Percentiles rank a stretch among this genome's conserved stretches.
These are phyloP conservation scores for Schizophyllum commune DNA, from an alignment of 1,284 basidiomycete genomes.

Conservation along the genomic window DNA sequence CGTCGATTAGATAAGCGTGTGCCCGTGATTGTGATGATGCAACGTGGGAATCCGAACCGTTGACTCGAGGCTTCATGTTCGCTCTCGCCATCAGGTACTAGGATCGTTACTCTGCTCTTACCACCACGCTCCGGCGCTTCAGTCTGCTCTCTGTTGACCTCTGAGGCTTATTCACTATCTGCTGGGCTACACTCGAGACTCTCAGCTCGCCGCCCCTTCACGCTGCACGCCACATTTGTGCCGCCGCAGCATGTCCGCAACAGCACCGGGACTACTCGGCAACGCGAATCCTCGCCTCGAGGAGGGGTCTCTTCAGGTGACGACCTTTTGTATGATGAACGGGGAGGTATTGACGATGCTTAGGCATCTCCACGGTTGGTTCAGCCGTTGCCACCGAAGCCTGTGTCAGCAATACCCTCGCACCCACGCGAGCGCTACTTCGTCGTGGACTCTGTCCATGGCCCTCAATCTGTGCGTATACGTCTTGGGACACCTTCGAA, in stretches of 20 bases:
- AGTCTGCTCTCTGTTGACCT: too few relatives aligned
- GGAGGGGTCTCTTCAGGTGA: neutral
- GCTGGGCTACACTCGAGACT: too few relatives aligned
- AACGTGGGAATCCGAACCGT: neutral
- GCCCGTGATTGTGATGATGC: neutral
- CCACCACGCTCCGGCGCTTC: too few relatives aligned
- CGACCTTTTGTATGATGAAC: neutral
- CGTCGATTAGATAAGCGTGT: neutral
- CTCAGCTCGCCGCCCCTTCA: neutral
- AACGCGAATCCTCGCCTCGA: neutral
- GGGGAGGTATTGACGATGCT: neutral
- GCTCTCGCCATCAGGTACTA: neutral
- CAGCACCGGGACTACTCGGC: neutral
- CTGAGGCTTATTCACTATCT: too few relatives aligned
- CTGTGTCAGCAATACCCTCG: neutral
- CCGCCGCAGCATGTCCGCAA: neutral
- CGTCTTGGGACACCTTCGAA: neutral
- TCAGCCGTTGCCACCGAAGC: neutral
- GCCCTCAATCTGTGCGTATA: neutral
- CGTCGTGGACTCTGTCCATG: neutral
- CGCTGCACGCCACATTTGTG: neutral
- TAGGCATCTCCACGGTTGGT: neutral
- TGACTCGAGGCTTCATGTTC: neutral
- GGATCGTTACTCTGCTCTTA: too few relatives aligned
- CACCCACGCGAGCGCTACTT: neutral